Evolutionary conservation across 805 yeast genomes (phyloP).

Genomic region (Diddensiella caesifluorescens): DNA sequence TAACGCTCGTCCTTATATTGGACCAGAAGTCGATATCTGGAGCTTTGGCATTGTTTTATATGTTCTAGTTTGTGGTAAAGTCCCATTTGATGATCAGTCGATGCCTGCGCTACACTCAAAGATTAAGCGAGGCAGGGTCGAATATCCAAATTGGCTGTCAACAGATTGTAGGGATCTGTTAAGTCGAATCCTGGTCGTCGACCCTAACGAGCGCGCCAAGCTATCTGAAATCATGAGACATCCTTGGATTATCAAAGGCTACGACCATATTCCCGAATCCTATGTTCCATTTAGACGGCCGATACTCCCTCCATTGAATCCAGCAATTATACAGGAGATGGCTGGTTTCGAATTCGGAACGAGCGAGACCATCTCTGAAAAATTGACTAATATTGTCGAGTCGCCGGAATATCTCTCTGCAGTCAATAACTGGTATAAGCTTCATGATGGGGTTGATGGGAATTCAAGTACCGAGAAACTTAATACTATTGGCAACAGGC

Average conservation of each 20-base stretch:
- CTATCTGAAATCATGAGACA: conserved; percentile 75
- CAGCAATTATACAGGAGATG: conserved; percentile 65
- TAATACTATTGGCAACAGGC: conserved; percentile 11
- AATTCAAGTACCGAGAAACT: background rate
- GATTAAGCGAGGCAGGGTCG: conserved; percentile 87
- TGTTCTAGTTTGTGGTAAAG: conserved; percentile 95
- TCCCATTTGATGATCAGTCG: conserved; percentile 94
- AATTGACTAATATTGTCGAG: conserved; percentile 51
- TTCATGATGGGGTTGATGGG: conserved; percentile 9
- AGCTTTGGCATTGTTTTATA: conserved; percentile 94
- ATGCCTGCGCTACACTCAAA: conserved; percentile 89
- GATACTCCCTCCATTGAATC: conserved; percentile 60
- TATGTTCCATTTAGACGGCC: conserved; percentile 79
- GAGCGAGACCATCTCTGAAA: conserved; percentile 51
- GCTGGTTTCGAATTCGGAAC: conserved; percentile 72
- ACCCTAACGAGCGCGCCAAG: conserved; percentile 74
- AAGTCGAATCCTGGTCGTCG: conserved; percentile 86
- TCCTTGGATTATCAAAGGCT: conserved; percentile 94
- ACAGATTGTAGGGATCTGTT: conserved; percentile 74
- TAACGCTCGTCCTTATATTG: conserved; percentile 85
- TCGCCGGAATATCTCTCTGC: conserved; percentile 65
- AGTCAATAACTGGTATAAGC: conserved; percentile 54
- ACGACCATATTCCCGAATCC: conserved; percentile 62
- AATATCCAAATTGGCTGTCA: conserved; percentile 79
- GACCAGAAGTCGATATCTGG: conserved; percentile 99